Evolutionary conservation across 495 filamentous ascomycete species (phyloP), one percentile per base, ranked within the genome.

Genomic region (Xeromyces bisporus): DNA sequence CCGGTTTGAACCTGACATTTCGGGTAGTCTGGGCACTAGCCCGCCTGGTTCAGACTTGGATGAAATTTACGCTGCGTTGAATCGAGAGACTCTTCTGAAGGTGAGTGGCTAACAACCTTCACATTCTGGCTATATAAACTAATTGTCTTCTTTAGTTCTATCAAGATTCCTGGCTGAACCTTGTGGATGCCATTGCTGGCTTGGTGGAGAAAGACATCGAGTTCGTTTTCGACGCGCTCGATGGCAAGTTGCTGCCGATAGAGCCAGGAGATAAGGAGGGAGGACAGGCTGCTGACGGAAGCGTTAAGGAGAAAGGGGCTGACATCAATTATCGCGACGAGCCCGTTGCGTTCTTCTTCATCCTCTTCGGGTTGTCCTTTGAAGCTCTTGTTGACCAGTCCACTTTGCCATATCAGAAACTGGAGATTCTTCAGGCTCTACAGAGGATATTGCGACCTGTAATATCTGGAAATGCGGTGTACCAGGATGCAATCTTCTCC

Each of bases 291-390:
- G 44, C 63, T 3, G 42, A 44, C 14, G 44, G 34, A 14, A 39
- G 58, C 12, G 42, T 55, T 2, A 67, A 74, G 46, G 72, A 59
- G 3, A 64, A 64, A 36, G 67, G 71, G 9, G 57, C 64, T 31
- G 78, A 83, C 40, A 96, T 99, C 52, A 93, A 94, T 46, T 96
- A 96, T 46, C 82, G 89, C 12, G 87, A 94, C 46, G 91, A 99
- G 47, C 89, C 89, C 0, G 84, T 94, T 10, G 89, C 89, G 1
- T 99, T 99, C 64, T 99, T 99, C 56, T 99, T 99, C 42, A 85
- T 99, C 7, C 66, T 99, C 1, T 99, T 94, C 44, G 89, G 89
- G 15, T 76, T 99, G 34, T 84, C 85, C 0, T 93, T 96, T 40
- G 89, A 99, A 53, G 86, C 91, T 15, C 67, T 99, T 25, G 86